Base-by-base conservation (phyloP, 768 basidiomycete genomes). In the Calocybe cyanea region DNA sequence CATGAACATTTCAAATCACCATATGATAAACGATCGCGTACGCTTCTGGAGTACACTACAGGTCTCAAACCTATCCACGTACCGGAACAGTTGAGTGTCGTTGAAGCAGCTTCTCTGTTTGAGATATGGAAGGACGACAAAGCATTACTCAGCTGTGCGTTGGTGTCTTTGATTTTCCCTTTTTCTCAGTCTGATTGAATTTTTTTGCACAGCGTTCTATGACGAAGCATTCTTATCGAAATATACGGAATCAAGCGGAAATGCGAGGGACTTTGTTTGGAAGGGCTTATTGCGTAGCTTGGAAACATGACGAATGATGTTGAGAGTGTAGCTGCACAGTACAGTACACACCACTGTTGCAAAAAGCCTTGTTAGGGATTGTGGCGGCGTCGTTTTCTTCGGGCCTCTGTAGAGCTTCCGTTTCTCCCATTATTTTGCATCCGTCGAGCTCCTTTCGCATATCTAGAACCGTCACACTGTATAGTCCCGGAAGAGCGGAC, bases 171-270 rank as follows among this genome's bases (percentile, higher is more conserved):
- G 34, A 46, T 38, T 38, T 18, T 8, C 30, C 7, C 19, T 45
- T 11, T 13, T 30, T 14, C 19, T 32, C 17, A 17, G 4, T 32
- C 20, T 34, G 25, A 17, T 15, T 30, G 38, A 4, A 2, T 46
- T 52, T 6, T 46, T 43, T 41, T 51, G n/a, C n/a, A n/a, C n/a
- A 73, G 71, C 61, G 7, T 49, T 55, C 20, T 61, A 70, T 46
- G 92, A 95, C 56, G 84, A 87, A 60, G 52, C 81, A 11, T 92
- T 93, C 67, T 63, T 93, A 58, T 67, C 81, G 8, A 90, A 88
- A 61, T 92, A 87, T 52, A 77, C 79, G 1, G 85, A 90, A 56
- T 77, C 85, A 6, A 75, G 74, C 43, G 92, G 91, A 34, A 92
- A 92, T 62, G 73, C 90, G 10, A 71, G 85, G 49, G 81, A 85